Percentiles rank a stretch among this genome's conserved stretches.
These are phyloP conservation scores for Phytomonas serpens DNA, from an alignment of 208 protist species.

Conservation along the genomic window DNA sequence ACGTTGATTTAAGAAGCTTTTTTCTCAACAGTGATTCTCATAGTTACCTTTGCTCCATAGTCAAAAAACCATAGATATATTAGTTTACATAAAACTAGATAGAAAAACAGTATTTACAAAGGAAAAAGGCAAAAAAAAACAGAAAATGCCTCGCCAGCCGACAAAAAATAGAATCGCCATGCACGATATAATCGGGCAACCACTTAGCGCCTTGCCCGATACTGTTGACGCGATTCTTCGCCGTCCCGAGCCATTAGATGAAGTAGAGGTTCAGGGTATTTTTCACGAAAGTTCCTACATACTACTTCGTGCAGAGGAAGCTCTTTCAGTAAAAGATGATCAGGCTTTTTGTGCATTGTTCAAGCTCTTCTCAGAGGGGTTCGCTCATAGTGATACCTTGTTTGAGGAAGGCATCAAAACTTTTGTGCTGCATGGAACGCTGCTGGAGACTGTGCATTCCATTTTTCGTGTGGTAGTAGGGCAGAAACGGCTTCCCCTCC, in stretches of 20 bases:
- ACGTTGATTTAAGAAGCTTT: not conserved
- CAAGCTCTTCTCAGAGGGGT: slow-evolving; percentile 73
- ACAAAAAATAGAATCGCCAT: slow-evolving; percentile 86
- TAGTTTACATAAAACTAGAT: slow-evolving; percentile 6
- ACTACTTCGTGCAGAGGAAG: slow-evolving; percentile 77
- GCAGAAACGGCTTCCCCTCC: slow-evolving; percentile 42
- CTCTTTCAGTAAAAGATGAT: slow-evolving; percentile 49
- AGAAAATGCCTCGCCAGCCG: slow-evolving; percentile 46
- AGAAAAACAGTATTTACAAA: slow-evolving; percentile 1
- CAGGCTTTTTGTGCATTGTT: slow-evolving; percentile 75
- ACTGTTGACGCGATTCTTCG: slow-evolving; percentile 77
- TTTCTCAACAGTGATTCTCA: not conserved
- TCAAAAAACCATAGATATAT: slow-evolving; percentile 9
- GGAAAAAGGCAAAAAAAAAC: not conserved
- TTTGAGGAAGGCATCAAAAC: slow-evolving; percentile 70
- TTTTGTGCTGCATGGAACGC: slow-evolving; percentile 37
- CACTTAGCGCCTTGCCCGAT: slow-evolving; percentile 55
- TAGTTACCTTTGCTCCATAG: not conserved
- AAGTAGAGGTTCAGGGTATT: slow-evolving; percentile 72
- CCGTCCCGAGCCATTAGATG: slow-evolving; percentile 69
- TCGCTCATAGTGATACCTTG: slow-evolving; percentile 57
- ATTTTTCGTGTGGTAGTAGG: slow-evolving; percentile 61
- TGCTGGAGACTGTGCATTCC: slow-evolving; percentile 63
- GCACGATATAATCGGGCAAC: slow-evolving; percentile 83
- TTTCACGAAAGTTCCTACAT: slow-evolving; percentile 74